Percentiles rank a stretch among this genome's conserved stretches.
Evolutionary conservation across 31 red algal genomes (phyloP).

Genomic region (Endocladia muricata): DNA sequence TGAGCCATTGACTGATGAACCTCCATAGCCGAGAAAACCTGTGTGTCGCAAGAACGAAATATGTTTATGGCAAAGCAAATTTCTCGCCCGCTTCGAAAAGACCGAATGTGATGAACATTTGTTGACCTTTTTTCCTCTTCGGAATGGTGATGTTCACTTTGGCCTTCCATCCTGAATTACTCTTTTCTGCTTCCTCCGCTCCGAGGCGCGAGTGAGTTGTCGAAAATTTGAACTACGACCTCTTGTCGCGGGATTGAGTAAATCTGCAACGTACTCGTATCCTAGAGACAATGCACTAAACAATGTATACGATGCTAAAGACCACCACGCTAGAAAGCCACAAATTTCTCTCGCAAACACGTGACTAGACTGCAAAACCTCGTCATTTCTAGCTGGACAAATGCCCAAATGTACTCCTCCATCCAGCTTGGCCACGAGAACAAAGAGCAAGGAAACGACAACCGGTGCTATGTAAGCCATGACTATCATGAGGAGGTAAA

Average conservation of each 20-base stretch:
- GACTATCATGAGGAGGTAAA: conserved; percentile 32
- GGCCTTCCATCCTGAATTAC: conserved; percentile 22
- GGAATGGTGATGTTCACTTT: not conserved
- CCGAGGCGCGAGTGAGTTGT: conserved; percentile 15
- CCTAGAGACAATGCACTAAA: conserved; percentile 14
- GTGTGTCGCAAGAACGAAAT: too few relatives aligned
- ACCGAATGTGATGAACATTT: too few relatives aligned
- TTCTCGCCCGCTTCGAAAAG: too few relatives aligned
- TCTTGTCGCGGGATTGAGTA: conserved; percentile 16
- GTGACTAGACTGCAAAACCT: not conserved
- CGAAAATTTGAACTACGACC: conserved; percentile 16
- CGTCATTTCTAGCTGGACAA: not conserved
- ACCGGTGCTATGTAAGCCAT: conserved; percentile 34
- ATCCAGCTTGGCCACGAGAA: conserved; percentile 34
- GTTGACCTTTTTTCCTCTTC: not conserved
- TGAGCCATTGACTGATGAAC: too few relatives aligned
- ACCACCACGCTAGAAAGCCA: conserved; percentile 41
- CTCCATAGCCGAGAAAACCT: too few relatives aligned
- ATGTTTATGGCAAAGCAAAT: too few relatives aligned
- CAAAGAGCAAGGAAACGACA: conserved; percentile 17
- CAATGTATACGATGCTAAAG: conserved; percentile 17
- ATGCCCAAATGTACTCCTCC: conserved; percentile 28
- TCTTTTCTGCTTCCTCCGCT: conserved; percentile 29
- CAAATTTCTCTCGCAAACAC: conserved; percentile 22
- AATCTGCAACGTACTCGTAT: conserved; percentile 8